A percentile compares a stretch with the other conserved stretches of the same genome.
Evolutionary conservation across 2,329 filamentous ascomycete species (phyloP).

Genomic region (Aphanoascus verrucosus): DNA sequence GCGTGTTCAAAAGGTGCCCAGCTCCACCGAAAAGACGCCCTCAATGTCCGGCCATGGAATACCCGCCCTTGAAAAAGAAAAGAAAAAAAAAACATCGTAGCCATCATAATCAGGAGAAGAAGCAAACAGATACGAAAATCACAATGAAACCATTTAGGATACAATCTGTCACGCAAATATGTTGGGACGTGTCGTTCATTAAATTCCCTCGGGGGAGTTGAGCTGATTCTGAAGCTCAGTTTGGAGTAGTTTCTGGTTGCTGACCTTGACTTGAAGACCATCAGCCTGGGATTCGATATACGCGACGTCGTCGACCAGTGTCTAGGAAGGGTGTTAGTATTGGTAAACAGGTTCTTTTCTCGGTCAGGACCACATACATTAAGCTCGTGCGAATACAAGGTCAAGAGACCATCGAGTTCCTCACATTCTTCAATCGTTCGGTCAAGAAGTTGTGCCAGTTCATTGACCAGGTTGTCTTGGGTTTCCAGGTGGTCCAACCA

Average conservation of each 20-base stretch:
- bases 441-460: conserved; percentile 77
- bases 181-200: conserved; percentile 44
- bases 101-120: background rate
- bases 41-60: background rate
- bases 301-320: conserved; percentile 85
- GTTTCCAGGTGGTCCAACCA: conserved; percentile 77
- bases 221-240: conserved; percentile 82
- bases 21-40: background rate
- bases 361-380: conserved; percentile 49
- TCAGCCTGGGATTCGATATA: conserved; percentile 97
- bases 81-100: background rate
- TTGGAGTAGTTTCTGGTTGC: conserved; percentile 89
- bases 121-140: background rate
- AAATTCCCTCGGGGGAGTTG: conserved; percentile 57
- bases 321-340: conserved; percentile 44
- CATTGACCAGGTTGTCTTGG: conserved; percentile 80
- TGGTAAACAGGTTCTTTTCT: background rate
- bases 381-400: conserved; percentile 86
- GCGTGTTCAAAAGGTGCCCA: background rate
- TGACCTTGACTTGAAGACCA: conserved; percentile 90
- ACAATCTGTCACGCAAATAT: background rate
- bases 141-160: too few relatives aligned
- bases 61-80: background rate
- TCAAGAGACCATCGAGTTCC: conserved; percentile 86
- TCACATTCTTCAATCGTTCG: conserved; percentile 90